A percentile compares a stretch with the other conserved stretches of the same genome.
Conservation (phyloP, 768 basidiomycete genomes). For the Auriscalpium orientale region DNA sequence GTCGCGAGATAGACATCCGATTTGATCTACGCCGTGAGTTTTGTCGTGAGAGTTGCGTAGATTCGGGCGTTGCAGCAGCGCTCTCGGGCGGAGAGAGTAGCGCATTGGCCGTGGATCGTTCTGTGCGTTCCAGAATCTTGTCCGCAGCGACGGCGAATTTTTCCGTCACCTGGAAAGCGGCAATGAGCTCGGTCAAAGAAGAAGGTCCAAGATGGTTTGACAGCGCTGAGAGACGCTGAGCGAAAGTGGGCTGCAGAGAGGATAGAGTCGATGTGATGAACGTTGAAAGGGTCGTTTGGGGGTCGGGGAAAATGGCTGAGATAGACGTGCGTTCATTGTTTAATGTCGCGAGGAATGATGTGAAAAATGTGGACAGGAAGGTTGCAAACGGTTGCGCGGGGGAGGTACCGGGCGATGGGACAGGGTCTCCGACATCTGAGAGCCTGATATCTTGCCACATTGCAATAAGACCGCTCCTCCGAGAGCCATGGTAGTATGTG, state of each 20-base stretch:
- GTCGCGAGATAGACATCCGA: constrained; percentile 20
- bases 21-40: constrained; percentile 7
- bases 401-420: constrained; percentile 15
- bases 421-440: constrained; percentile 38
- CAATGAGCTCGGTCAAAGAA: constrained; percentile 64
- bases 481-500: constrained; percentile 88
- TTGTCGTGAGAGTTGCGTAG: background rate
- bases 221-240: constrained; percentile 68
- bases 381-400: constrained; percentile 40
- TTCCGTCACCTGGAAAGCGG: constrained; percentile 66
- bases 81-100: constrained; percentile 13
- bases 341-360: constrained; percentile 56
- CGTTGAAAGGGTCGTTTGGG: constrained; percentile 63
- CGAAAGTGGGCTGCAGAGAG: constrained; percentile 71
- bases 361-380: constrained; percentile 73
- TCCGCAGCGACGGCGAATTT: constrained; percentile 72
- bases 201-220: constrained; percentile 55
- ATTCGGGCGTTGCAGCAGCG: constrained; percentile 12
- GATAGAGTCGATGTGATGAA: constrained; percentile 80
- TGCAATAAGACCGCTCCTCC: constrained; percentile 54
- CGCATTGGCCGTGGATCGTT: constrained; percentile 1
- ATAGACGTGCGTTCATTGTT: constrained; percentile 66
- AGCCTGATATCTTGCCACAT: constrained; percentile 62
- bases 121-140: constrained; percentile 66
- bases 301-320: constrained; percentile 84